These are phyloP conservation scores for Withania somnifera DNA, from an alignment of 305 asterid genomes.

Conservation along the genomic window DNA sequence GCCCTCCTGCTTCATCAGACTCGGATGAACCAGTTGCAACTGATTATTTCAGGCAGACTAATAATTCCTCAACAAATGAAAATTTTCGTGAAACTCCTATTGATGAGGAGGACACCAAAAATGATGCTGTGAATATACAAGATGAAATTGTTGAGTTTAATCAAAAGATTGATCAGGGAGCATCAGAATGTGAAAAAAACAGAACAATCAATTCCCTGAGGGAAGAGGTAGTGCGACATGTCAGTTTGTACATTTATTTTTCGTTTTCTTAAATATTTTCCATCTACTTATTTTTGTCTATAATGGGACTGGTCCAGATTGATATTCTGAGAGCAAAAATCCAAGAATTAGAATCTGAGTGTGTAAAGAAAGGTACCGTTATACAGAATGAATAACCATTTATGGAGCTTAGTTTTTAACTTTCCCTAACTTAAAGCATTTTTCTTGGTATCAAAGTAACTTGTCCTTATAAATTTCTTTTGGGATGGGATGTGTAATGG, in stretches of 20 bases:
- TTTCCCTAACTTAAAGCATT: not conserved
- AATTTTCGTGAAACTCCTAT: conserved; percentile 16
- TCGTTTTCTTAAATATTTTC: conserved; percentile 5
- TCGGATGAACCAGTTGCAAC: conserved; percentile 40
- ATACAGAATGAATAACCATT: not conserved
- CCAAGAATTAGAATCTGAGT: conserved; percentile 38
- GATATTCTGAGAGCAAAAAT: conserved; percentile 49
- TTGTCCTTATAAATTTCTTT: not conserved
- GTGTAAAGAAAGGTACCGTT: conserved; percentile 37
- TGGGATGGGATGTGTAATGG: conserved; percentile 9
- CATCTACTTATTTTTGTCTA: conserved; percentile 12
- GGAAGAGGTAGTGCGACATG: conserved; percentile 56
- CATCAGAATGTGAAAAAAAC: conserved; percentile 28
- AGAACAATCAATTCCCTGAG: conserved; percentile 34
- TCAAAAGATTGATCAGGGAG: conserved; percentile 25
- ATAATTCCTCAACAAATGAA: conserved; percentile 28
- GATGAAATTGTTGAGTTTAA: conserved; percentile 30
- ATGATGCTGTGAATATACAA: conserved; percentile 18
- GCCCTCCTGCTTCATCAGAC: conserved; percentile 54
- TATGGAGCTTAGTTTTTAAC: not conserved
- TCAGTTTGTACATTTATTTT: not conserved
- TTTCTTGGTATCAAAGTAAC: not conserved
- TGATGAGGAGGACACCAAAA: conserved; percentile 12
- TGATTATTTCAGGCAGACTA: conserved; percentile 24
- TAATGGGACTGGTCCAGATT: conserved; percentile 39